Conservation (phyloP, 306 rosid species). For the Prunus campanulata region DNA sequence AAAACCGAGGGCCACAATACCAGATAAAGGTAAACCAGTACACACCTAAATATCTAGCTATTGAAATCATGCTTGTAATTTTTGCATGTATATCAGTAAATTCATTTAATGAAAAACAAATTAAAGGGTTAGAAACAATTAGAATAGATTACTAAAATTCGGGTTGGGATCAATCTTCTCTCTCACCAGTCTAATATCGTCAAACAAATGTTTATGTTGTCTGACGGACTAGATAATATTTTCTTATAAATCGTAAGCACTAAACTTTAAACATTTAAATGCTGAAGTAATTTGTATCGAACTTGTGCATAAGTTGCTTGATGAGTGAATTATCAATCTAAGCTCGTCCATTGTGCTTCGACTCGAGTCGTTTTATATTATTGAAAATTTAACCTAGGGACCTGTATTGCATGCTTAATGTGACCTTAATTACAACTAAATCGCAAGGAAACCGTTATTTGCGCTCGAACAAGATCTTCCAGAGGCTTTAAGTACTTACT, state of each 20-base stretch:
- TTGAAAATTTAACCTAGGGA: too few relatives aligned
- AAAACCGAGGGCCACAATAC: slow-evolving; percentile 13
- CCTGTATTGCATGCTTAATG: background rate
- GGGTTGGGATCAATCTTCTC: background rate
- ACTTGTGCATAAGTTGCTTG: background rate
- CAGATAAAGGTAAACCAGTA: slow-evolving; percentile 9
- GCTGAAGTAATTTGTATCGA: background rate
- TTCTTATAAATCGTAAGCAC: too few relatives aligned
- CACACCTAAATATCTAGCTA: background rate
- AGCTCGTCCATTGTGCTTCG: background rate
- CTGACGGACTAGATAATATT: too few relatives aligned
- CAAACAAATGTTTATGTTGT: too few relatives aligned
- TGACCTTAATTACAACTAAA: background rate
- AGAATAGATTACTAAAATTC: background rate
- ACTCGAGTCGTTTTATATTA: too few relatives aligned
- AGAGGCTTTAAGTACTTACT: background rate
- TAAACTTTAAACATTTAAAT: too few relatives aligned
- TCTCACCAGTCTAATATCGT: too few relatives aligned
- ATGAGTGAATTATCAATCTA: background rate
- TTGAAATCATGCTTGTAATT: background rate
- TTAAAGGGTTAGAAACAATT: background rate
- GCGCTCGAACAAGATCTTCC: slow-evolving; percentile 1
- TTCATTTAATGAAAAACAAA: background rate
- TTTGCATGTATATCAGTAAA: background rate
- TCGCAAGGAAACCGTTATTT: background rate